Percentiles rank a stretch among this genome's conserved stretches.
Conservation (phyloP, 352 stramenopile species). For the Phytophthora cactorum region DNA sequence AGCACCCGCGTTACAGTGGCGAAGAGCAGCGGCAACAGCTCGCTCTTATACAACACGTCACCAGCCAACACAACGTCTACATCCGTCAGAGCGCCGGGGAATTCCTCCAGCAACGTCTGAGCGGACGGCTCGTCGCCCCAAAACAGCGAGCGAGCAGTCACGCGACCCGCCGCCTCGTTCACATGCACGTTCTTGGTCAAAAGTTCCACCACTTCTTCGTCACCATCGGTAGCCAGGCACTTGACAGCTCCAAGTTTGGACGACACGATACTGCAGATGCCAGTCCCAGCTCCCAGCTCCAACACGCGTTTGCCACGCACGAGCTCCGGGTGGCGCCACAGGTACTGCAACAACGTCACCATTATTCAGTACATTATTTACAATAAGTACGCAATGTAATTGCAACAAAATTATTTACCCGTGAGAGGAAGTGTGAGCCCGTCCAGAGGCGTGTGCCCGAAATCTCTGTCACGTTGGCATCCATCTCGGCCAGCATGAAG, state of each 20-base stretch:
- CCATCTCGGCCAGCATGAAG: slow-evolving; percentile 71
- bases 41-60: slow-evolving; percentile 83
- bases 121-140: slow-evolving; percentile 62
- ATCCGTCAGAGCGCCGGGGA: slow-evolving; percentile 32
- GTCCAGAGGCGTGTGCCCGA: slow-evolving; percentile 81
- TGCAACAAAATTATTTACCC: slow-evolving; percentile 20
- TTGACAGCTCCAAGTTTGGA: slow-evolving; percentile 52
- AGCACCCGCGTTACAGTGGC: slow-evolving; percentile 52
- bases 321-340: slow-evolving; percentile 51
- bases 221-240: slow-evolving; percentile 71
- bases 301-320: slow-evolving; percentile 58
- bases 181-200: slow-evolving; percentile 54
- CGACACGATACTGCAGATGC: slow-evolving; percentile 75
- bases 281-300: slow-evolving; percentile 76
- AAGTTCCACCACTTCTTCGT: slow-evolving; percentile 64
- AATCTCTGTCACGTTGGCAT: slow-evolving; percentile 72
- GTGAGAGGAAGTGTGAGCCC: slow-evolving; percentile 67
- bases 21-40: slow-evolving; percentile 71
- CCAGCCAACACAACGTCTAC: slow-evolving; percentile 71
- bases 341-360: slow-evolving; percentile 39
- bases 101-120: slow-evolving; percentile 36
- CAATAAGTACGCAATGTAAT: slow-evolving; percentile 2
- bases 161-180: slow-evolving; percentile 35
- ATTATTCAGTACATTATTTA: slow-evolving; percentile 7
- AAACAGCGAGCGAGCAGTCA: slow-evolving; percentile 51